Conservation (phyloP, 257 asterid species). For the Solanum chmielewskii region DNA sequence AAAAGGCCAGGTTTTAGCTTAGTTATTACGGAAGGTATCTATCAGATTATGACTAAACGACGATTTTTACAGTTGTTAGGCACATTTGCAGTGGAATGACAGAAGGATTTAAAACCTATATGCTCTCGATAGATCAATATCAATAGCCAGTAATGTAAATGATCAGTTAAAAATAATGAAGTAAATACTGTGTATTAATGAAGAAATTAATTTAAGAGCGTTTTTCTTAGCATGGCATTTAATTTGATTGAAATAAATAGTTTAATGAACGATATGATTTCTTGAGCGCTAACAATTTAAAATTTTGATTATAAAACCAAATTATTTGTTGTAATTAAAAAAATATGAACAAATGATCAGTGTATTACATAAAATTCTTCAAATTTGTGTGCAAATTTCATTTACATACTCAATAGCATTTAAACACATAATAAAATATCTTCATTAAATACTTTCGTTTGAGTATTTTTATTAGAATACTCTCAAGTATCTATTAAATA, state of each 20-base stretch:
- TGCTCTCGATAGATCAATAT: not conserved
- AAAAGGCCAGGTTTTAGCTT: not conserved
- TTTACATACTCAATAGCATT: not conserved
- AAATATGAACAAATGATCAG: not conserved
- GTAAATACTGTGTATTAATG: not conserved
- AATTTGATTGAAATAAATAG: not conserved
- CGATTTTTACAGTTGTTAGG: not conserved
- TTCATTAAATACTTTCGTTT: not conserved
- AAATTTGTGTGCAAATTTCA: not conserved
- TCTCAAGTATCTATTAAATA: not conserved
- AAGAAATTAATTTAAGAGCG: not conserved
- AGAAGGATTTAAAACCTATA: not conserved
- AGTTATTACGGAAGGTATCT: not conserved
- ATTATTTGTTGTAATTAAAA: not conserved
- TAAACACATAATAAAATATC: not conserved
- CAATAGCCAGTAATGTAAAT: not conserved
- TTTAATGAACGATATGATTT: not conserved
- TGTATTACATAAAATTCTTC: not conserved
- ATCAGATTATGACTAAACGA: not conserved
- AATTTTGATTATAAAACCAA: not conserved
- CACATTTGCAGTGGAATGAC: not conserved
- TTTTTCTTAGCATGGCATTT: not conserved
- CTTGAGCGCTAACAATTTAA: not conserved
- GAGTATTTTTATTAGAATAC: not conserved
- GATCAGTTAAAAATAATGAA: not conserved